Evolutionary conservation across 768 basidiomycete genomes (phyloP).

Genomic region (Lactifluus echinatus): DNA sequence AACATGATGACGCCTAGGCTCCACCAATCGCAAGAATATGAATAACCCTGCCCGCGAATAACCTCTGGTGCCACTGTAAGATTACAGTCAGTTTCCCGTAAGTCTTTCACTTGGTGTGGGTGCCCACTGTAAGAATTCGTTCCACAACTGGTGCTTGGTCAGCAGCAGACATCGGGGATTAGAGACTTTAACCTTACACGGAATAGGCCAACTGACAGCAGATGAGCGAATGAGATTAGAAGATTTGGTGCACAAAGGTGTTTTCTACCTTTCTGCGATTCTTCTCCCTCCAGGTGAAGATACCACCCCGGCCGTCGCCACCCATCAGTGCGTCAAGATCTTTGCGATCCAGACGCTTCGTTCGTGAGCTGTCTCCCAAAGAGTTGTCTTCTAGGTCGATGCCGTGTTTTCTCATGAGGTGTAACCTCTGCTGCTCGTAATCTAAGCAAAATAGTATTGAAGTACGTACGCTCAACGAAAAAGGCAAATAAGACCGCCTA

Average conservation of each 20-base stretch:
- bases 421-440: slow-evolving; percentile 88
- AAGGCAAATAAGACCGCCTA: slow-evolving; percentile 30
- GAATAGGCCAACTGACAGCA: slow-evolving; percentile 68
- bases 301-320: slow-evolving; percentile 66
- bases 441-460: slow-evolving; percentile 38
- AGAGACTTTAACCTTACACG: slow-evolving; percentile 47
- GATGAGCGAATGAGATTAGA: slow-evolving; percentile 2
- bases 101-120: background rate
- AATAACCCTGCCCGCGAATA: slow-evolving; percentile 85
- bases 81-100: background rate
- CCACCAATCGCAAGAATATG: slow-evolving; percentile 98
- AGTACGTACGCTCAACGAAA: background rate
- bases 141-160: slow-evolving; percentile 52
- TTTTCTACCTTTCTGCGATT: slow-evolving; percentile 77
- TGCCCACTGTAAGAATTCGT: slow-evolving; percentile 80
- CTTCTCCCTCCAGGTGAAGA: slow-evolving; percentile 95
- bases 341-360: slow-evolving; percentile 69
- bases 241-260: slow-evolving; percentile 25
- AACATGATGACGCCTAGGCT: slow-evolving; percentile 95
- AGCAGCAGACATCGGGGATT: slow-evolving; percentile 5
- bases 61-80: slow-evolving; percentile 80
- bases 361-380: slow-evolving; percentile 60
- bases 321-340: slow-evolving; percentile 83
- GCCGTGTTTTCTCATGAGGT: slow-evolving; percentile 85
- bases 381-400: slow-evolving; percentile 84